phyloP scores from a whole-genome alignment of 768 basidiomycete species.

The Lepiota brunneoincarnata region DNA sequence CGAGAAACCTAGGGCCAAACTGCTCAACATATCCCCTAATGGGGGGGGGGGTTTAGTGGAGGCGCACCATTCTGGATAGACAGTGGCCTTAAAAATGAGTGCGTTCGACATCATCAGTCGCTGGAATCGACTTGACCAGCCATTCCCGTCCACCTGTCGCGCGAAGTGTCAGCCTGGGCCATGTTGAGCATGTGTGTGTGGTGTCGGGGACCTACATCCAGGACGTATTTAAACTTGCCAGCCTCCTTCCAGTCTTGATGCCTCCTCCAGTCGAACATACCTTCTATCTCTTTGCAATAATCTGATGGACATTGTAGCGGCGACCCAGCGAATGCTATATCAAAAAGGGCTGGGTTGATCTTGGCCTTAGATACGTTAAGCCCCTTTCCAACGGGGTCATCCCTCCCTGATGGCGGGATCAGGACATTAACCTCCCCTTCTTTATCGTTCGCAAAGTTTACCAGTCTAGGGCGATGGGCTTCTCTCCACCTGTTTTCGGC shows the following conservation, averaged over 20 bases:
- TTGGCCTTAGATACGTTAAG: conserved; percentile 26
- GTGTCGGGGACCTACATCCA: conserved; percentile 41
- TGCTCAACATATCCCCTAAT: neutral
- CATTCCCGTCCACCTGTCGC: conserved; percentile 51
- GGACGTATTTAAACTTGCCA: conserved; percentile 53
- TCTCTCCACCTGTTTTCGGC: conserved; percentile 38
- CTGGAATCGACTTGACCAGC: conserved; percentile 64
- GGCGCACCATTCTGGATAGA: conserved; percentile 65
- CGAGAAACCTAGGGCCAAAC: conserved; percentile 38
- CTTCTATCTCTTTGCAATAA: conserved; percentile 41
- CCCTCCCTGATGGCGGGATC: conserved; percentile 11
- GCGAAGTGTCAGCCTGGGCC: neutral
- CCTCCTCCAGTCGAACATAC: conserved; percentile 45
- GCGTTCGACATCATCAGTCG: conserved; percentile 56
- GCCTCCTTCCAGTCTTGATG: conserved; percentile 32
- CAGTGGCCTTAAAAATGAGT: conserved; percentile 61
- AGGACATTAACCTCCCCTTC: conserved; percentile 33
- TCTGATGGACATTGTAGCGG: conserved; percentile 34
- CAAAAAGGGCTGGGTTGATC: conserved; percentile 49
- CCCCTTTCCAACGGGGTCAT: conserved; percentile 29
- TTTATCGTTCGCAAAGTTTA: conserved; percentile 33
- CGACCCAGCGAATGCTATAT: conserved; percentile 50
- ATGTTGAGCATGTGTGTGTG: neutral
- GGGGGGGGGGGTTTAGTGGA: neutral
- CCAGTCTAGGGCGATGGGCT: conserved; percentile 43